phyloP scores from a whole-genome alignment of 768 basidiomycete species.

The Suillus subaureus region DNA sequence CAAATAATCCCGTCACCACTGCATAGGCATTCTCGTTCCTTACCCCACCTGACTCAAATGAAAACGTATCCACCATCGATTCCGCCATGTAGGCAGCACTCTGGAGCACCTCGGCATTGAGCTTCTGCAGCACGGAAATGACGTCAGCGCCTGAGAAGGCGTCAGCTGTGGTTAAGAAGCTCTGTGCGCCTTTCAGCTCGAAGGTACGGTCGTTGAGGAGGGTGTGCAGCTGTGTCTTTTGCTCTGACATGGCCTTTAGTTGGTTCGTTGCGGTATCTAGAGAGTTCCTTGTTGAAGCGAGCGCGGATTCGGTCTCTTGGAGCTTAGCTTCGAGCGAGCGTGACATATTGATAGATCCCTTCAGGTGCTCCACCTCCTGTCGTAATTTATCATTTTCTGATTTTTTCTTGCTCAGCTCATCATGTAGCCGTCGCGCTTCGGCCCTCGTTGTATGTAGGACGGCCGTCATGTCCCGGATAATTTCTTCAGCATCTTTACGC shows the following conservation, averaged over 20 bases:
- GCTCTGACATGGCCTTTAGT: constrained; percentile 1
- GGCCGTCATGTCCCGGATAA: background rate
- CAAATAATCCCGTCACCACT: constrained; percentile 20
- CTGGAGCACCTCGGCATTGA: constrained; percentile 53
- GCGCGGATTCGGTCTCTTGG: background rate
- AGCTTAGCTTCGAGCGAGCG: background rate
- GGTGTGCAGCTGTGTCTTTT: constrained; percentile 19
- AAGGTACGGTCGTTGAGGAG: constrained; percentile 44
- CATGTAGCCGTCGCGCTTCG: too few relatives aligned
- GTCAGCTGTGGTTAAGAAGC: constrained; percentile 50
- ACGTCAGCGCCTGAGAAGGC: constrained; percentile 48
- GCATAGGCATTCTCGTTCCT: constrained; percentile 25
- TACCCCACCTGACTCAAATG: constrained; percentile 20
- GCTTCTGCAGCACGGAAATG: constrained; percentile 40
- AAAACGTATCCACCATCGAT: constrained; percentile 46
- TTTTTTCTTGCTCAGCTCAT: background rate
- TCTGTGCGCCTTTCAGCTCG: constrained; percentile 48
- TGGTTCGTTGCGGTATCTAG: background rate
- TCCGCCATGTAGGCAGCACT: constrained; percentile 51
- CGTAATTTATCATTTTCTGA: background rate
- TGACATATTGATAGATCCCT: background rate
- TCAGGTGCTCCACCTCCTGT: background rate
- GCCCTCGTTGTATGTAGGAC: background rate
- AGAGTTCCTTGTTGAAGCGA: background rate
- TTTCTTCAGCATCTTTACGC: too few relatives aligned